Evolutionary conservation across 108 stramenopile genomes (phyloP), one percentile per base, ranked within the genome.

Genomic region (Pseudonitzschia pungens): DNA sequence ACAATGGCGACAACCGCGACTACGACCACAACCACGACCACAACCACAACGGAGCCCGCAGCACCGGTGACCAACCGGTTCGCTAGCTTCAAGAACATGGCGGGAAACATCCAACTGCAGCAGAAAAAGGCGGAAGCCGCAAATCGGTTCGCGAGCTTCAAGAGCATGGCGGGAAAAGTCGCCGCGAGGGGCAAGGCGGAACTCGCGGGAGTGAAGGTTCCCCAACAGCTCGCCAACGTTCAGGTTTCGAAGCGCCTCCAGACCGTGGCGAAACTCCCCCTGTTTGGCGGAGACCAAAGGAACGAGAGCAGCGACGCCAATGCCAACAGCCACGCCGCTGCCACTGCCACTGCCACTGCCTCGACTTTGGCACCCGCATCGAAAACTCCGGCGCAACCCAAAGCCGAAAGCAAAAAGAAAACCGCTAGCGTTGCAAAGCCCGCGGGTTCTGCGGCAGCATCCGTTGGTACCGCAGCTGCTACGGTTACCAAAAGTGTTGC

Each of bases 121-220:
- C 45, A 48, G 10, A 48, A 48, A 11, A 48, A 48, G 45, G 32
- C 60, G 14, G 32, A 16, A 33, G 60, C 29, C 36, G n/a, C 60
- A 1, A 62, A 62, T 21, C 29, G 60, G 31, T 62, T 62, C 14
- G 60, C 60, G 36, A 33, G 36, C 60, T 62, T 62, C 20, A 62
- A 62, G 60, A 62, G 36, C 36, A 40, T 62, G 36, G 60, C 60
- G n/a, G 60, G 48, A 15, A 50, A 33, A 31, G 31, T 68, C 28
- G 45, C 7, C 11, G 51, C 43, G 4, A 50, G n/a, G 45, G 32
- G 27, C 14, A 48, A 48, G 29, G 48, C 45, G 28, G 68, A 68
- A 68, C 29, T 50, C 27, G 31, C 28, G 0, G 20, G 5, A 50
- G 51, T 24, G 21, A 22, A 55, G 54, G 54, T 55, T 20, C 24